These are phyloP conservation scores for Luffa aegyptiaca DNA, from an alignment of 306 rosid species.

Conservation along the genomic window DNA sequence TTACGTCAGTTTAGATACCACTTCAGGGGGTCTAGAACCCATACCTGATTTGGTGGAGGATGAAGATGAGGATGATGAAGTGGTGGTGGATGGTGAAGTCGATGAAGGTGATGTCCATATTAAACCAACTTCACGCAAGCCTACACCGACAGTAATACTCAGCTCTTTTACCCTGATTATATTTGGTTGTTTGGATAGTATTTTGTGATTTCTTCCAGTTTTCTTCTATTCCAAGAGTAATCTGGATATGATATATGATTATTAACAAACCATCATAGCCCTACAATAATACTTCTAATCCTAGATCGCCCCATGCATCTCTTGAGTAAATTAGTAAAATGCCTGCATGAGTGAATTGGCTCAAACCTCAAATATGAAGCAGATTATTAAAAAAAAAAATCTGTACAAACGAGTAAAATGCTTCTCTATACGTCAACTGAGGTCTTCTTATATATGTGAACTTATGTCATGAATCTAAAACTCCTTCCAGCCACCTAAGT, in stretches of 20 bases:
- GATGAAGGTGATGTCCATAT: constrained; percentile 99
- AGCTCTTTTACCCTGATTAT: constrained; percentile 5
- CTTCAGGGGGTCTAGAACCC: constrained; percentile 38
- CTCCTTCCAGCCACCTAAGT: neutral
- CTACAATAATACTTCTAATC: neutral
- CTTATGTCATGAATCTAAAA: too few species aligned
- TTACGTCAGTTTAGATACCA: constrained; percentile 42
- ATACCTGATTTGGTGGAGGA: constrained; percentile 61
- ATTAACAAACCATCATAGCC: neutral
- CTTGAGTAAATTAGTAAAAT: neutral
- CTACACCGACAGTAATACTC: constrained; percentile 46
- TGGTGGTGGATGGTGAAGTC: constrained; percentile 92
- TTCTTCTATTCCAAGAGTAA: neutral
- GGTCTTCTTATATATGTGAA: neutral
- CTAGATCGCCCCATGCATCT: neutral
- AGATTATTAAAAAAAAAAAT: neutral
- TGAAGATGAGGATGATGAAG: constrained; percentile 92
- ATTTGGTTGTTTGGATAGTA: neutral
- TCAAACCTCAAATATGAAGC: neutral
- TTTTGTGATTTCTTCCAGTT: constrained; percentile 10
- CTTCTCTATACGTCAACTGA: neutral
- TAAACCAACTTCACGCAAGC: constrained; percentile 58
- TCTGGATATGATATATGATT: neutral
- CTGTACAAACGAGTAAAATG: neutral
- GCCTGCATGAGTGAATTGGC: neutral